Conservation (phyloP, 2,329 filamentous ascomycete genomes). For the Cytospora mali region DNA sequence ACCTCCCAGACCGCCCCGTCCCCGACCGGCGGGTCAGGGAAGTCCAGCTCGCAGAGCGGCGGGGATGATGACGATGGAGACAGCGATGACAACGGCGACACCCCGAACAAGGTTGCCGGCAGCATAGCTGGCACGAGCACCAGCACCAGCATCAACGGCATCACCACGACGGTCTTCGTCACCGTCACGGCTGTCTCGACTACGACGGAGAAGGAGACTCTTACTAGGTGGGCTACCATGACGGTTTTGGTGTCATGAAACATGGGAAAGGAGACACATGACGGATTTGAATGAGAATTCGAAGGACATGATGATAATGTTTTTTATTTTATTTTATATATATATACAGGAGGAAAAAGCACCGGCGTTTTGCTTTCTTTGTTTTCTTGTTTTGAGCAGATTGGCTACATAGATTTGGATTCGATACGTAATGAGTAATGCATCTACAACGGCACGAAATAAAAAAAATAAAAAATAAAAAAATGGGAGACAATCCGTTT, state of each 20-base stretch:
- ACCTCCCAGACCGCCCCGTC: conserved; percentile 7
- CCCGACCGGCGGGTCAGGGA: conserved; percentile 9
- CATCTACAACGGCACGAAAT: neutral
- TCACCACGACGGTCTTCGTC: conserved; percentile 25
- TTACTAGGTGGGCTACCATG: conserved; percentile 14
- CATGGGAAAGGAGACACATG: neutral
- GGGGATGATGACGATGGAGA: neutral
- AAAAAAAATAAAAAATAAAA: neutral
- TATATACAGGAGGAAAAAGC: neutral
- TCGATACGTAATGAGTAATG: neutral
- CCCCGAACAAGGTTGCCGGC: conserved; percentile 4
- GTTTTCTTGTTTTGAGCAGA: neutral
- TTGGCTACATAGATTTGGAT: neutral
- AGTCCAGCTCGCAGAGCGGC: neutral
- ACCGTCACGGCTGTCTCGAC: conserved; percentile 26
- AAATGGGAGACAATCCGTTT: neutral
- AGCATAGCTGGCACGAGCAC: conserved; percentile 16
- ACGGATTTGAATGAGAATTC: no score
- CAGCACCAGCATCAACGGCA: conserved; percentile 13
- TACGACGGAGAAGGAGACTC: conserved; percentile 21
- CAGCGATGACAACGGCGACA: neutral
- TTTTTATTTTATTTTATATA: no score
- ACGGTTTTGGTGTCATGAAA: conserved; percentile 6
- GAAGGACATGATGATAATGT: neutral
- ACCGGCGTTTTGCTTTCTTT: neutral